phyloP scores from a whole-genome alignment of 2,329 filamentous ascomycete species.

The Alternaria sp. region DNA sequence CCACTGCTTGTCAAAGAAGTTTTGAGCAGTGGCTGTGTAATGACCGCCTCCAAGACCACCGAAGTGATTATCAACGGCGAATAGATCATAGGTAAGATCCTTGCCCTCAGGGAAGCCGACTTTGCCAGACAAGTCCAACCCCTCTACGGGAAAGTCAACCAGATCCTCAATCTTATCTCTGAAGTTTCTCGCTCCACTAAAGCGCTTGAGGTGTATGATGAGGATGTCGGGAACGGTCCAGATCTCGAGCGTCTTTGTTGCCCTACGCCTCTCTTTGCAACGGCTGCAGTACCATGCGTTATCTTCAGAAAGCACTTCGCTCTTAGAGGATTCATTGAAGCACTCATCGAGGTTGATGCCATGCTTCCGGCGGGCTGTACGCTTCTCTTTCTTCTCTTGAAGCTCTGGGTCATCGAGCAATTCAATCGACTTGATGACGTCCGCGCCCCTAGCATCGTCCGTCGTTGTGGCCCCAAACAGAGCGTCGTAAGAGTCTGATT shows the following conservation, averaged over 20 bases:
- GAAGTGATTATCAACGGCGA: conserved; percentile 95
- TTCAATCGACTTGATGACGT: conserved; percentile 67
- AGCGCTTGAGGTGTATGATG: conserved; percentile 93
- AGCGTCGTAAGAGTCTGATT: conserved; percentile 70
- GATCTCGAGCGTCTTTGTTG: conserved; percentile 94
- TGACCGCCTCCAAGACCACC: conserved; percentile 93
- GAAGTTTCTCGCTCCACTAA: conserved; percentile 82
- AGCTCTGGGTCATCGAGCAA: conserved; percentile 67
- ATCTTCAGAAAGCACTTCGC: conserved; percentile 90
- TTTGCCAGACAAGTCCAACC: conserved; percentile 80
- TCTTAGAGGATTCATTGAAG: conserved; percentile 91
- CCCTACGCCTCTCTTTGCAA: conserved; percentile 91
- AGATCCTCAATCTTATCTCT: conserved; percentile 90
- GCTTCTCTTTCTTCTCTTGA: conserved; percentile 67
- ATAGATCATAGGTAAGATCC: conserved; percentile 86
- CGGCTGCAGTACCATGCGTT: conserved; percentile 98
- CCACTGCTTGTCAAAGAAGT: conserved; percentile 88
- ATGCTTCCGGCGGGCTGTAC: conserved; percentile 71
- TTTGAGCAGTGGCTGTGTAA: conserved; percentile 94
- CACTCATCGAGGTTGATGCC: conserved; percentile 90
- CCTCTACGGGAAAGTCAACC: conserved; percentile 90
- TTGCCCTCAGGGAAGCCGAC: conserved; percentile 84
- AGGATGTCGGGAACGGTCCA: conserved; percentile 97
- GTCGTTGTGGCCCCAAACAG: conserved; percentile 67
- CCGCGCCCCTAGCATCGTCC: conserved; percentile 64